Evolutionary conservation across 2,329 filamentous ascomycete species (phyloP).

Genomic region (Blastomyces silverae): DNA sequence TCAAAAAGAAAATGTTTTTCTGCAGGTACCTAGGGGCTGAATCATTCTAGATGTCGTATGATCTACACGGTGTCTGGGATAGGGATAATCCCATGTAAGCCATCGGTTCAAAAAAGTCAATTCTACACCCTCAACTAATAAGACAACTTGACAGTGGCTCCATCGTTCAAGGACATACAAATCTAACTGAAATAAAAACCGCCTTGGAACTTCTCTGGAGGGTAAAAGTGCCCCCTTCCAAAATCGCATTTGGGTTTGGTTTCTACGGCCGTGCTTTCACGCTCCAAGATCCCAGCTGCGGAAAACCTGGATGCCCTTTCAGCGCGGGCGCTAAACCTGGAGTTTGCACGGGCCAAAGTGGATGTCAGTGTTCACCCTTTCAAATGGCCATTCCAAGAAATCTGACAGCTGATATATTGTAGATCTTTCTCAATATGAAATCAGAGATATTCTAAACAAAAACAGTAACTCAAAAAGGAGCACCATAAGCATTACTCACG

Average conservation of each 20-base stretch:
- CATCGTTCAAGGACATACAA: constrained; percentile 32
- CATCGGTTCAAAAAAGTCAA: not conserved
- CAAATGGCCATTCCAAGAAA: not conserved
- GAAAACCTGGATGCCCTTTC: constrained; percentile 25
- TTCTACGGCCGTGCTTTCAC: constrained; percentile 46
- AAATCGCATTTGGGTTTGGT: constrained; percentile 39
- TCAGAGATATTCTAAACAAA: constrained; percentile 25
- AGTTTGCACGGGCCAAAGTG: constrained; percentile 24
- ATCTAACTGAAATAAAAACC: constrained; percentile 27
- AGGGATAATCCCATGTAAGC: constrained; percentile 16
- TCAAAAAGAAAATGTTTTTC: not conserved
- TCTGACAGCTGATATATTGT: not conserved
- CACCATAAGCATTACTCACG: not conserved
- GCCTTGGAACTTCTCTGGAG: constrained; percentile 26
- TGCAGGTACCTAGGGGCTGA: not conserved
- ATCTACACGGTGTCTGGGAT: constrained; percentile 27
- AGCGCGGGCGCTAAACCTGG: constrained; percentile 25
- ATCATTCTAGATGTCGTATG: constrained; percentile 24
- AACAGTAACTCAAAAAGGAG: not conserved
- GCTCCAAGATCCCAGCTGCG: constrained; percentile 21
- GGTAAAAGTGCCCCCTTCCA: constrained; percentile 23
- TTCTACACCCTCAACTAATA: not conserved
- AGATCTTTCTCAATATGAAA: constrained; percentile 32
- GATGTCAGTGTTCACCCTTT: constrained; percentile 1
- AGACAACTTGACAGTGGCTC: constrained; percentile 6